Evolutionary conservation across 768 basidiomycete species (phyloP), one percentile per base, ranked within the genome.

Genomic region (Leccinum longicurvipes): DNA sequence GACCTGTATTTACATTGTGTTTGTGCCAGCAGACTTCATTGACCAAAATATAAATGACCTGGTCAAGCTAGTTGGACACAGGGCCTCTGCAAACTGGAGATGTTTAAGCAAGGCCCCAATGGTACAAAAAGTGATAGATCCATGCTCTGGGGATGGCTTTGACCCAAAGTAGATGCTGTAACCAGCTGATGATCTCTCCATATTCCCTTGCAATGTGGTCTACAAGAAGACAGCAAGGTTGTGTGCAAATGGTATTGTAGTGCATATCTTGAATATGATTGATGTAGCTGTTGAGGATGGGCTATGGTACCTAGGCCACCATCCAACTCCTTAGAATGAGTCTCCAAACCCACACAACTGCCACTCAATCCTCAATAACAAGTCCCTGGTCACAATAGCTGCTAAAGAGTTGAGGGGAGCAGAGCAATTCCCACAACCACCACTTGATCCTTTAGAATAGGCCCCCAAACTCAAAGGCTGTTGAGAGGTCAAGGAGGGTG

Each of bases 21-120:
- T 97, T 94, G 70, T 98, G 95, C n/a, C n/a, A n/a, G n/a, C n/a
- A n/a, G 5, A 93, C 94, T 74, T 98, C 94, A 69, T 98, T 95
- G 25, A 98, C 91, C 44, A 97, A 72, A 55, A 98, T 82, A 68
- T 97, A 95, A 9, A 93, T 92, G 50, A 96, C 79, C 51, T 84
- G 78, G 62, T 95, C 92, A 55, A 96, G 73, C 66, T 56, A 67
- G 31, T 74, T 57, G 34, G 72, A 74, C 4, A 31, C 53, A 25
- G 63, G 50, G 29, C 67, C 68, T 21, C 74, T 73, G 86, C 83
- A 4, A 82, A 79, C 72, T 97, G 95, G 71, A 97, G 81, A 54
- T 87, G 79, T 65, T 88, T 91, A 58, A 97, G 77, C 72, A 98
- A 90, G 53, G 95, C 81, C 47, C 94, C 95, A 19, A 90, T 92